Percentiles rank a stretch among this genome's conserved stretches.
These are phyloP conservation scores for Cystobasidium slooffiae DNA, from an alignment of 1,284 basidiomycete species.

Conservation along the genomic window DNA sequence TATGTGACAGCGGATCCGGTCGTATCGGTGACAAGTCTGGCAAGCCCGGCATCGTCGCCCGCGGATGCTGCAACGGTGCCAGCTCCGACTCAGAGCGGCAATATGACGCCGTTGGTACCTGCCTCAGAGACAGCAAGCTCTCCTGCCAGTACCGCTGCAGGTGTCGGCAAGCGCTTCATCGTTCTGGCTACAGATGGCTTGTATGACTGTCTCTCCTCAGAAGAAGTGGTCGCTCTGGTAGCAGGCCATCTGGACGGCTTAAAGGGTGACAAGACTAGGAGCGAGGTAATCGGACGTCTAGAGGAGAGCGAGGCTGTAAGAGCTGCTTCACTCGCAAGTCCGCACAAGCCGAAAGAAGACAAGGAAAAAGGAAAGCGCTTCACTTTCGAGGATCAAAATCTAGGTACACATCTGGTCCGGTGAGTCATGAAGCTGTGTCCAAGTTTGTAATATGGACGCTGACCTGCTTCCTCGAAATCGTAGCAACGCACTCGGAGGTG, in stretches of 20 bases:
- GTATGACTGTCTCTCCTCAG: constrained; percentile 87
- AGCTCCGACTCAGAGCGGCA: not conserved
- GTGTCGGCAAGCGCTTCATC: constrained; percentile 65
- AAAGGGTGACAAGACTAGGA: constrained; percentile 55
- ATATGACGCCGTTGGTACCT: not conserved
- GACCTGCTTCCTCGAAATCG: constrained; percentile 84
- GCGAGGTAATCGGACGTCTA: constrained; percentile 41
- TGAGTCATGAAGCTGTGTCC: not conserved
- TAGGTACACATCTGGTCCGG: constrained; percentile 81
- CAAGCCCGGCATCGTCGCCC: not conserved
- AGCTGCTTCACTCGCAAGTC: constrained; percentile 42
- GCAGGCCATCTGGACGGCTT: constrained; percentile 78
- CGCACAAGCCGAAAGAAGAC: constrained; percentile 47
- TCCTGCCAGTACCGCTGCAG: not conserved
- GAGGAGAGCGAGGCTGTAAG: not conserved
- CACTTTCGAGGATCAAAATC: constrained; percentile 84
- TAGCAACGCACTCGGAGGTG: constrained; percentile 91
- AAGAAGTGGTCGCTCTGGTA: constrained; percentile 89
- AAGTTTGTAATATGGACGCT: constrained; percentile 63
- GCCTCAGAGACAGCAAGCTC: not conserved
- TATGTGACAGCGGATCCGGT: constrained; percentile 92
- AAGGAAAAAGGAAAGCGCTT: constrained; percentile 60
- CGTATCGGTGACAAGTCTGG: constrained; percentile 64
- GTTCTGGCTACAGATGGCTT: constrained; percentile 89
- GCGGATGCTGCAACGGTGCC: not conserved